phyloP scores from a whole-genome alignment of 495 filamentous ascomycete species.

The Penicillium lividum region DNA sequence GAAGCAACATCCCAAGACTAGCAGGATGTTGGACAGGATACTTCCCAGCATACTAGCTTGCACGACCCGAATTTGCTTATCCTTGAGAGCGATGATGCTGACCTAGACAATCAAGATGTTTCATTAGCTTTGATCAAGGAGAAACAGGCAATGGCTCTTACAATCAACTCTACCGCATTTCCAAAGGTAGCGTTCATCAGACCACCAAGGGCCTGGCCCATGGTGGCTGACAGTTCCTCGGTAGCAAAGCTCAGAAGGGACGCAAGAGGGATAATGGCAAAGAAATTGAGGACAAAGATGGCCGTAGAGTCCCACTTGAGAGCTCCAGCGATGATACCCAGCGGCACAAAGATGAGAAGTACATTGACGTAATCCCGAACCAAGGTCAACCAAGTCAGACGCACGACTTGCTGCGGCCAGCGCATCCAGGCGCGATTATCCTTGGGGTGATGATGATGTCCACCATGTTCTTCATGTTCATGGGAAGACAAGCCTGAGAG shows the following conservation, averaged over 20 bases:
- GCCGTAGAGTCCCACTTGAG: conserved; percentile 71
- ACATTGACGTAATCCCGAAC: conserved; percentile 78
- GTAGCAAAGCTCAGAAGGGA: conserved; percentile 93
- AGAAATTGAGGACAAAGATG: conserved; percentile 88
- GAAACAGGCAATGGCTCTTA: conserved; percentile 37
- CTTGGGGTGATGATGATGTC: conserved; percentile 32
- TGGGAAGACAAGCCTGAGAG: conserved; percentile 23
- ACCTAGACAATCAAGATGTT: conserved; percentile 58
- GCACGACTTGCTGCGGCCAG: conserved; percentile 54
- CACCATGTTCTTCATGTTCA: conserved; percentile 15
- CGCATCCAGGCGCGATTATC: conserved; percentile 50
- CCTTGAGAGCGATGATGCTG: conserved; percentile 84
- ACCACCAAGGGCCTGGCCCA: conserved; percentile 89
- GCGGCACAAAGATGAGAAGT: conserved; percentile 83
- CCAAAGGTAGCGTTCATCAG: conserved; percentile 96
- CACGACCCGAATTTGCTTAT: conserved; percentile 89
- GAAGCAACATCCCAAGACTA: conserved; percentile 97
- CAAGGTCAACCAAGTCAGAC: conserved; percentile 56
- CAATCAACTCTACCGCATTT: conserved; percentile 98
- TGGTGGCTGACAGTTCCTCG: conserved; percentile 79
- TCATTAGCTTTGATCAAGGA: background rate
- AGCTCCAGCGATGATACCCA: conserved; percentile 79
- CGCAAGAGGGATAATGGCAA: conserved; percentile 92
- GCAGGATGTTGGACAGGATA: conserved; percentile 91
- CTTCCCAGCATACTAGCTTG: conserved; percentile 97